Evolutionary conservation across 768 basidiomycete genomes (phyloP), one percentile per base, ranked within the genome.

Genomic region (Gloeophyllum trabeum): DNA sequence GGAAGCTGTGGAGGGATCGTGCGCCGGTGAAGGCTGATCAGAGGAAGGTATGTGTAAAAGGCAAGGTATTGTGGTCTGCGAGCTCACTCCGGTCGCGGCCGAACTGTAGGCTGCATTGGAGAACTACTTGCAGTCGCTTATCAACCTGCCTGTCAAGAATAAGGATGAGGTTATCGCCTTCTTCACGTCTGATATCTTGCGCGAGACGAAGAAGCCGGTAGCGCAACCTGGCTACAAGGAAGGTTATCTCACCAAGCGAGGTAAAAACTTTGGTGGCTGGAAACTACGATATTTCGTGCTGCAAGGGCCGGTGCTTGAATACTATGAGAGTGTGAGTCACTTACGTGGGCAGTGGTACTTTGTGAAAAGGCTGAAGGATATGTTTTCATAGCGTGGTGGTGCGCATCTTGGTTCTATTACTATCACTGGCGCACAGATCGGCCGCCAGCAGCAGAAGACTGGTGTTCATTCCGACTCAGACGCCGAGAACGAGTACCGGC

Each of bases 231-330:
- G 86, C 21, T 79, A 92, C 64, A 96, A 94, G 61, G 89, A 94
- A 60, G 94, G 93, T 13, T 94, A 94, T 58, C 66, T 96, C 25
- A 97, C 94, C 16, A 97, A 97, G 64, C 74, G 91, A 44, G 93
- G 93, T 18, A 91, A 97, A 67, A 96, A 90, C 54, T 97, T 98
- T 62, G 96, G 96, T 35, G 92, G 94, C 2, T 93, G 90, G 94
- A 93, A 94, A 57, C 90, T 90, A 20, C 73, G 96, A 34, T 99
- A 81, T 61, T 98, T 98, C 53, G 90, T 97, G 5, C 69, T 97
- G 20, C 83, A 89, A 59, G 91, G 93, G 0, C 81, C 89, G 3
- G 74, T 84, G 1, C 69, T 98, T 40, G 89, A 94, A 54, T 99
- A 98, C 61, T 99, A 87, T 53, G 96, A 98, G 62, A 81, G 78